These are phyloP conservation scores for Phtheirospermum japonicum DNA, from an alignment of 257 asterid species.

Conservation along the genomic window DNA sequence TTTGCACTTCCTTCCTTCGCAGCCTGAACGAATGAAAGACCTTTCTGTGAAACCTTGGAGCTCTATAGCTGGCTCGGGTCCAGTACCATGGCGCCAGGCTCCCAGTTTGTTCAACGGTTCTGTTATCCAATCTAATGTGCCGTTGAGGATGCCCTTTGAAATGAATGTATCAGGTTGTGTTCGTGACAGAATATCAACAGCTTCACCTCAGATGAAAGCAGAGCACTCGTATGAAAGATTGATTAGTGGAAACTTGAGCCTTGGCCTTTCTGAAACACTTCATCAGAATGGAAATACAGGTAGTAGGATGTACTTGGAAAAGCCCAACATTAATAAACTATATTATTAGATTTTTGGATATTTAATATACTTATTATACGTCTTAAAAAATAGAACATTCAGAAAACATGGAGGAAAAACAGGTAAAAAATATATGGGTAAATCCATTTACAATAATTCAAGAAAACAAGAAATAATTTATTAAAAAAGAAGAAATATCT, in stretches of 20 bases:
- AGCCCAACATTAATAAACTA: too few relatives aligned
- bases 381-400: too few relatives aligned
- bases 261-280: slow-evolving; percentile 42
- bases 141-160: slow-evolving; percentile 49
- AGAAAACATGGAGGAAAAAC: too few relatives aligned
- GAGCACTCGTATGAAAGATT: slow-evolving; percentile 49
- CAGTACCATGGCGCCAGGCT: slow-evolving; percentile 79
- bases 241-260: slow-evolving; percentile 46
- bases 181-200: slow-evolving; percentile 44
- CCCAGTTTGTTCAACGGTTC: slow-evolving; percentile 62
- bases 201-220: slow-evolving; percentile 45
- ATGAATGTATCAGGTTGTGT: slow-evolving; percentile 39
- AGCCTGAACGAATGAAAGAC: slow-evolving; percentile 81
- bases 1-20: slow-evolving; percentile 71
- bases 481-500: too few relatives aligned
- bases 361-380: too few relatives aligned
- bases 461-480: too few relatives aligned
- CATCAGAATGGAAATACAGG: slow-evolving; percentile 65
- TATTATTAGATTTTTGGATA: too few relatives aligned
- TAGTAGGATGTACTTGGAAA: slow-evolving; percentile 26
- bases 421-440: too few relatives aligned
- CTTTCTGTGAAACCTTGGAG: slow-evolving; percentile 59
- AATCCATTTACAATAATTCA: too few relatives aligned
- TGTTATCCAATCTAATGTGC: slow-evolving; percentile 45
- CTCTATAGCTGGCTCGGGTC: slow-evolving; percentile 75